phyloP scores from a whole-genome alignment of 371 early-diverging fungal species.

The Rhizopus arrhizus region DNA sequence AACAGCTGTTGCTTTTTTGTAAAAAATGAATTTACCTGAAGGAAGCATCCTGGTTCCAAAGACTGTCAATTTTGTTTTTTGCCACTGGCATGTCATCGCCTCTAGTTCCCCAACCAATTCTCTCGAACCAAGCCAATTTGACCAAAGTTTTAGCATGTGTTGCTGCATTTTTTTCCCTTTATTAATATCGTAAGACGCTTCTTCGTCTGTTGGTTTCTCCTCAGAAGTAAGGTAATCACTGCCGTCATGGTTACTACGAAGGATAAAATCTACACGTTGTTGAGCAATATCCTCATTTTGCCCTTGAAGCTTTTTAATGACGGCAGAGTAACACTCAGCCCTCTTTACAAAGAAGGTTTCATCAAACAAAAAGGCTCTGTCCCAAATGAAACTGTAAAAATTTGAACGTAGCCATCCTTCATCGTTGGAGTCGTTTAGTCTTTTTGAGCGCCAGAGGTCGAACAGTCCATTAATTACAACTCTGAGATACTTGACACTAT shows the following conservation, averaged over 20 bases:
- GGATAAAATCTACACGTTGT: constrained; percentile 9
- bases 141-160: constrained; percentile 8
- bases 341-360: constrained; percentile 4
- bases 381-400: neutral
- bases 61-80: neutral
- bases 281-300: constrained; percentile 1
- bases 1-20: neutral
- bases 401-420: too few relatives aligned
- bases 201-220: constrained; percentile 3
- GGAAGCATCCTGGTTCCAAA: constrained; percentile 5
- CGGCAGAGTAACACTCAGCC: constrained; percentile 1
- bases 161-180: constrained; percentile 8
- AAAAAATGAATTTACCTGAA: neutral
- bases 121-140: neutral
- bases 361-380: neutral
- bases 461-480: too few relatives aligned
- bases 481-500: neutral
- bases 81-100: constrained; percentile 7
- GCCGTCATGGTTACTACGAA: constrained; percentile 1
- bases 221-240: neutral
- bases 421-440: too few relatives aligned
- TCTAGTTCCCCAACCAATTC: constrained; percentile 3
- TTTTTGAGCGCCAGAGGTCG: too few relatives aligned
- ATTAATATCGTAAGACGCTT: neutral
- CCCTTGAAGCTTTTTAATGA: neutral